phyloP scores from a whole-genome alignment of 2,329 filamentous ascomycete species.

The Colletotrichum coccodes region DNA sequence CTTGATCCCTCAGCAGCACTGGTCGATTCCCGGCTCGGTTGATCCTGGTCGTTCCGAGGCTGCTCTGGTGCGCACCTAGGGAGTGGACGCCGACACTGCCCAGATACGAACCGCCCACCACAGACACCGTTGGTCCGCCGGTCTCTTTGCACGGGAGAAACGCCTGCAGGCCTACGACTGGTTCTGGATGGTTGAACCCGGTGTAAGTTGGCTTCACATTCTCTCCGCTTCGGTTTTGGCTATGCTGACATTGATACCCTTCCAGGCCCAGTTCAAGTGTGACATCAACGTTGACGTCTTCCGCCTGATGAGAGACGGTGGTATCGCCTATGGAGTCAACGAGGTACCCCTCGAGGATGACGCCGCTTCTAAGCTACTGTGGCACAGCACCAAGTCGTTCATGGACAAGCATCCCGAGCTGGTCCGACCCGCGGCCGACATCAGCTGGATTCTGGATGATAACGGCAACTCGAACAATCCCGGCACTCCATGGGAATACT shows the following conservation, averaged over 20 bases:
- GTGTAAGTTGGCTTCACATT: slow-evolving; percentile 52
- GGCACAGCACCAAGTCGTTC: slow-evolving; percentile 56
- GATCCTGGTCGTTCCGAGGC: slow-evolving; percentile 72
- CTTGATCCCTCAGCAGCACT: slow-evolving; percentile 79
- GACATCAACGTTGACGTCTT: slow-evolving; percentile 86
- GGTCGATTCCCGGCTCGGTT: slow-evolving; percentile 79
- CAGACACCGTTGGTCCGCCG: slow-evolving; percentile 86
- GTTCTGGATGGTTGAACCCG: slow-evolving; percentile 71
- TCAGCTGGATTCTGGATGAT: slow-evolving; percentile 57
- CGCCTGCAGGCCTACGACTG: slow-evolving; percentile 70
- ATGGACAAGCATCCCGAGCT: slow-evolving; percentile 54
- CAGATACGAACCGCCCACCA: slow-evolving; percentile 75
- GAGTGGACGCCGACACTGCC: slow-evolving; percentile 70
- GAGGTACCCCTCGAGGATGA: slow-evolving; percentile 58
- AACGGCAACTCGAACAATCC: slow-evolving; percentile 10
- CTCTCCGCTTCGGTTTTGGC: background rate
- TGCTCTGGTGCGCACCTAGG: slow-evolving; percentile 71
- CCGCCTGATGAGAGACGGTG: slow-evolving; percentile 84
- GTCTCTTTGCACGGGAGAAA: slow-evolving; percentile 82
- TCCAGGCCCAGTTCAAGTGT: slow-evolving; percentile 64
- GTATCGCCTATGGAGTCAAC: slow-evolving; percentile 80
- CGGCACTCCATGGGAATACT: slow-evolving; percentile 20
- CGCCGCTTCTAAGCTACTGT: slow-evolving; percentile 54
- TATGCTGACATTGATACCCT: slow-evolving; percentile 20
- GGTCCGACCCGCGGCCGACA: slow-evolving; percentile 57